Evolutionary conservation across 345 rosid genomes (phyloP).

Genomic region (Pelargonium nanum): DNA sequence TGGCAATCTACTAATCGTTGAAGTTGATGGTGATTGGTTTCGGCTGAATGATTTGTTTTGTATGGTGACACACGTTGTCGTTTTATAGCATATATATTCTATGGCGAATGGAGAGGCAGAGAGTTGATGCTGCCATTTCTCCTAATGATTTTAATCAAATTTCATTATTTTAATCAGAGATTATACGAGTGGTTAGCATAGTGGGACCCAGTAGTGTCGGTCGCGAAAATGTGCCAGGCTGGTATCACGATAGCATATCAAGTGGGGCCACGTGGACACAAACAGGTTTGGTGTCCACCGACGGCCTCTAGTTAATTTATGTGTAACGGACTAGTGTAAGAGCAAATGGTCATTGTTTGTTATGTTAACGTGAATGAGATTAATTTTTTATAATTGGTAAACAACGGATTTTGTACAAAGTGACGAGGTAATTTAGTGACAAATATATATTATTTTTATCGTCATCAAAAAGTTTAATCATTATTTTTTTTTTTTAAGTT

Average conservation of each 20-base stretch:
- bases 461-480: too few relatives aligned
- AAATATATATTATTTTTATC: too few relatives aligned
- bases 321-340: too few relatives aligned
- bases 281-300: neutral
- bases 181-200: slow-evolving; percentile 1
- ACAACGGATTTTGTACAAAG: too few relatives aligned
- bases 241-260: neutral
- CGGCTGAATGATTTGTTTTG: neutral
- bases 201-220: slow-evolving; percentile 28
- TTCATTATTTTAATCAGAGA: neutral
- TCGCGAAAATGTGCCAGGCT: slow-evolving; percentile 3
- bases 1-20: neutral
- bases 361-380: too few relatives aligned
- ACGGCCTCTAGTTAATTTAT: too few relatives aligned
- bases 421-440: too few relatives aligned
- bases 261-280: neutral
- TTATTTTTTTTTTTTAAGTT: too few relatives aligned
- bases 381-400: too few relatives aligned
- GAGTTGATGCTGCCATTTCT: slow-evolving; percentile 8
- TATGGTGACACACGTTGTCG: neutral
- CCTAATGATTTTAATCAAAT: neutral
- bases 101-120: too few relatives aligned
- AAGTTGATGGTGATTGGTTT: neutral
- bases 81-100: neutral
- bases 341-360: too few relatives aligned